Evolutionary conservation across 352 stramenopile genomes (phyloP), one percentile per base, ranked within the genome.

Genomic region (Nothophytophthora sp.): DNA sequence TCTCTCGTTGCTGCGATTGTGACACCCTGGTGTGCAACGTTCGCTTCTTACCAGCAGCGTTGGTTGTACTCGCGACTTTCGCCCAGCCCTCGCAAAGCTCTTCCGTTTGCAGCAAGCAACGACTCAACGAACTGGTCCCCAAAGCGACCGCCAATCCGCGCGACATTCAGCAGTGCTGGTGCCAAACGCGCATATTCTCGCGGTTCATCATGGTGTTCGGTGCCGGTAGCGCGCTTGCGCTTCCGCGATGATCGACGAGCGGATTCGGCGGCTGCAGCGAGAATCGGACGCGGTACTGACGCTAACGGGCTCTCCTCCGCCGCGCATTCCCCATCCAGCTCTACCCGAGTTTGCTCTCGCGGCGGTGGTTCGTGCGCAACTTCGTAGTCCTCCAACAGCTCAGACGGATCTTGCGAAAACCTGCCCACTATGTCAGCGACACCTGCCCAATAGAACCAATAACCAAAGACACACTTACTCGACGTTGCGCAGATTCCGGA

Each of bases 301-400:
- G 69, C 71, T 50, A 82, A 82, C 12, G 73, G 40, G 30, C 64
- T 81, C 13, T 54, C 41, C 4, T 46, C 15, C 5, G 38, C 13
- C 24, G 22, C 15, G 22, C 27, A 6, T 15, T 43, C 8, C 4
- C 48, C 29, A 20, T n/a, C 39, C 35, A 51, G 1, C 7, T 59
- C 25, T 33, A n/a, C 10, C n/a, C 37, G n/a, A n/a, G n/a, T n/a
- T n/a, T n/a, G n/a, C n/a, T n/a, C 5, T 40, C 16, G 15, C 36
- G 48, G 42, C 13, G 30, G 18, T 13, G 34, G 39, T 27, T 53
- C 27, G 25, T 29, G 24, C 20, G 50, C 4, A 19, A 84, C 23
- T 37, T 86, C 73, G 28, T 81, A 72, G 51, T 86, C 76, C 24
- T 73, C 62, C 9, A 73, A 55, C 60, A 86, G 72, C 33, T 84